Conservation (phyloP, 2,329 filamentous ascomycete genomes). For the Colletotrichum sp. region DNA sequence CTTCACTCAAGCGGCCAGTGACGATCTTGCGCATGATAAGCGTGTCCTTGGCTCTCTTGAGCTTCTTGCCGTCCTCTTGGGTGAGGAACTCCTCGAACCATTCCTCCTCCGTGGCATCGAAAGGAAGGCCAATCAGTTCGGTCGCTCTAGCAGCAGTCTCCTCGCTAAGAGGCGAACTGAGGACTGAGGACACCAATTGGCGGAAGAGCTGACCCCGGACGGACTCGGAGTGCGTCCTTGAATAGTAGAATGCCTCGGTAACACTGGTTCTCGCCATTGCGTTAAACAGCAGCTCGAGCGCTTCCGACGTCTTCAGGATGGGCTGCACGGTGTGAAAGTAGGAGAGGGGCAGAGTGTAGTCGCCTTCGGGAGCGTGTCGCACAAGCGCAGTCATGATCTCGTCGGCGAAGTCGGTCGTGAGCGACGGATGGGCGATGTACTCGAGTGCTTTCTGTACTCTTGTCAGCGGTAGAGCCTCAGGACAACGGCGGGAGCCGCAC, state of each 20-base stretch:
- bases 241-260: conserved; percentile 76
- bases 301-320: conserved; percentile 66
- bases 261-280: conserved; percentile 72
- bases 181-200: conserved; percentile 65
- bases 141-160: conserved; percentile 61
- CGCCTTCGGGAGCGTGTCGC: conserved; percentile 60
- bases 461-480: not conserved
- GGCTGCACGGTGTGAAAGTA: conserved; percentile 82
- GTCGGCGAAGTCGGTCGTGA: conserved; percentile 82
- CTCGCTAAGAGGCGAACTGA: conserved; percentile 45
- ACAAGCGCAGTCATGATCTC: conserved; percentile 78
- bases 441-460: conserved; percentile 66
- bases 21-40: conserved; percentile 76
- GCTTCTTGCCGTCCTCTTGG: conserved; percentile 66
- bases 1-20: conserved; percentile 62
- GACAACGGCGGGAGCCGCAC: conserved; percentile 38
- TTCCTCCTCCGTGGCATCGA: conserved; percentile 72
- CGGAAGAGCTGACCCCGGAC: conserved; percentile 71
- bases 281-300: conserved; percentile 71
- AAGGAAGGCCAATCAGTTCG: conserved; percentile 75
- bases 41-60: conserved; percentile 73
- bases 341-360: conserved; percentile 72
- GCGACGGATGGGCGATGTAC: conserved; percentile 78
- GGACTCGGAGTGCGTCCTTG: conserved; percentile 66
- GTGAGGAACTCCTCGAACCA: conserved; percentile 77